Conservation (phyloP, 768 basidiomycete genomes). For the Boletus reticulatus region DNA sequence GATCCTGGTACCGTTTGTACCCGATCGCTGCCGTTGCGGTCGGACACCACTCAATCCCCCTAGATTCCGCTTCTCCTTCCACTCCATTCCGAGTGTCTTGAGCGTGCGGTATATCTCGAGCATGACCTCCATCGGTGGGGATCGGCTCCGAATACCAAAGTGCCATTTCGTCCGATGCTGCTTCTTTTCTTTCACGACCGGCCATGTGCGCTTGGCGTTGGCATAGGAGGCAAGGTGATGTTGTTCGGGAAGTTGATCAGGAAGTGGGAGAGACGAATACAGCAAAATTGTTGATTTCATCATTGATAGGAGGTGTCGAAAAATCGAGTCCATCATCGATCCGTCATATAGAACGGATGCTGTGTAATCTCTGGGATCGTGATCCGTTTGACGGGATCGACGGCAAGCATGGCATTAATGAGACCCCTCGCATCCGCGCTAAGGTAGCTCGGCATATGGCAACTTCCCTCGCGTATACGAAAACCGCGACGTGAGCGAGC, state of each 20-base stretch:
- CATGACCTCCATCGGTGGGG: slow-evolving; percentile 99
- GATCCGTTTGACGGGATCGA: slow-evolving; percentile 94
- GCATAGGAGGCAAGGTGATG: slow-evolving; percentile 72
- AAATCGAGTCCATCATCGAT: slow-evolving; percentile 54
- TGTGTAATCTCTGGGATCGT: slow-evolving; percentile 89
- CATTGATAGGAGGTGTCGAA: slow-evolving; percentile 37
- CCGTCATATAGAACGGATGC: slow-evolving; percentile 86
- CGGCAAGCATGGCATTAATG: slow-evolving; percentile 86
- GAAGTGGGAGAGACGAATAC: slow-evolving; percentile 87
- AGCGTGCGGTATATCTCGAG: slow-evolving; percentile 95
- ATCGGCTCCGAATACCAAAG: slow-evolving; percentile 93
- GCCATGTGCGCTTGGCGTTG: slow-evolving; percentile 45
- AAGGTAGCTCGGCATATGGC: slow-evolving; percentile 80
- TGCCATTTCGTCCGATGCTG: slow-evolving; percentile 91
- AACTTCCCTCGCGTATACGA: slow-evolving; percentile 63
- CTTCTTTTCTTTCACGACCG: slow-evolving; percentile 56
- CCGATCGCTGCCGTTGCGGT: slow-evolving; percentile 32
- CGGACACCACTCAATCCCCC: slow-evolving; percentile 64
- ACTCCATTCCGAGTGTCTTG: slow-evolving; percentile 91
- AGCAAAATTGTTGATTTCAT: slow-evolving; percentile 65
- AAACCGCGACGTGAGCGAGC: neutral
- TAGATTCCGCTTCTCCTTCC: slow-evolving; percentile 86
- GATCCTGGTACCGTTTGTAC: slow-evolving; percentile 41
- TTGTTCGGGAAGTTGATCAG: slow-evolving; percentile 56
- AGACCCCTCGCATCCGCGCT: slow-evolving; percentile 75